phyloP scores from a whole-genome alignment of 225 moss, liverwort and hornwort genomes.

The Marchantia polymorpha region DNA sequence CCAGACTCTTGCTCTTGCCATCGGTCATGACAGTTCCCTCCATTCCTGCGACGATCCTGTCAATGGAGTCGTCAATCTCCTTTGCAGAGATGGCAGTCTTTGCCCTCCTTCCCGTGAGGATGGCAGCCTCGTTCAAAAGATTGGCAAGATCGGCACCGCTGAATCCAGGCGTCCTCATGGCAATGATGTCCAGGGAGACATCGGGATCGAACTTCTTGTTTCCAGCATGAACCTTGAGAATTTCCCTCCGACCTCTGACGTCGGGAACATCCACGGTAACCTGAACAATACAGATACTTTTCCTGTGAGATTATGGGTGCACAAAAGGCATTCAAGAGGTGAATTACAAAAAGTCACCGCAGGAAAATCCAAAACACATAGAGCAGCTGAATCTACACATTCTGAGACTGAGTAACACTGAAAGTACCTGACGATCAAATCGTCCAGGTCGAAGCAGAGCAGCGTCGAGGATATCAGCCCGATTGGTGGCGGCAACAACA shows the following conservation, averaged over 20 bases:
- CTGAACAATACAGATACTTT: slow-evolving; percentile 15
- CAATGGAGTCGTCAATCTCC: slow-evolving; percentile 65
- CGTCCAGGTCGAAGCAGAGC: slow-evolving; percentile 61
- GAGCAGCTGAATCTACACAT: no score
- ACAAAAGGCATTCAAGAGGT: no score
- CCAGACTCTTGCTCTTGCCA: slow-evolving; percentile 62
- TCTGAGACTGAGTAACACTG: no score
- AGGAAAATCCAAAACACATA: no score
- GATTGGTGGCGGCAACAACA: slow-evolving; percentile 66
- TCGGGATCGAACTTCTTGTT: slow-evolving; percentile 63
- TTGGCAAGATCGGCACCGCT: slow-evolving; percentile 64
- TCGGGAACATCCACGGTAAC: slow-evolving; percentile 66
- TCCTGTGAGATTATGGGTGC: no score
- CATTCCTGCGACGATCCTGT: slow-evolving; percentile 68
- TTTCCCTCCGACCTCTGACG: slow-evolving; percentile 58
- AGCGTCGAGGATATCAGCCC: slow-evolving; percentile 57
- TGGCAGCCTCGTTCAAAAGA: slow-evolving; percentile 60
- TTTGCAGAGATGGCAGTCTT: slow-evolving; percentile 55
- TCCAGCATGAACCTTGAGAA: slow-evolving; percentile 56
- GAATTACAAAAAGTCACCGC: no score
- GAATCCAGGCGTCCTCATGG: slow-evolving; percentile 67
- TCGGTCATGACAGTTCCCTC: slow-evolving; percentile 69
- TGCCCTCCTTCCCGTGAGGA: slow-evolving; percentile 56
- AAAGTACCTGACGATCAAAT: slow-evolving; percentile 59
- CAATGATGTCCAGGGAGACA: slow-evolving; percentile 62